phyloP scores from a whole-genome alignment of 306 rosid species.

The Dryas alaskensis region DNA sequence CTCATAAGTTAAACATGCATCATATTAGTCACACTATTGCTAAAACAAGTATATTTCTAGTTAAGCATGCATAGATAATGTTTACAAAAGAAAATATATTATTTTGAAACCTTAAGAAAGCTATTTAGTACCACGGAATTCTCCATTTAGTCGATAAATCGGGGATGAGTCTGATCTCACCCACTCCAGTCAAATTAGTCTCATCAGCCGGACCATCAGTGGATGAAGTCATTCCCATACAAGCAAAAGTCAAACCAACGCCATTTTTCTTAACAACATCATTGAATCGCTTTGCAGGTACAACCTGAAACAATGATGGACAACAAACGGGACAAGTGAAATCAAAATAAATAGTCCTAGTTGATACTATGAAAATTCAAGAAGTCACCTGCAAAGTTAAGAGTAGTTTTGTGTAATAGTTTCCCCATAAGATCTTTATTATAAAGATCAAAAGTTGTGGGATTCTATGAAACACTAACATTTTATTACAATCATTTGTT shows the following conservation, averaged over 20 bases:
- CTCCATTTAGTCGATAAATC: slow-evolving; percentile 69
- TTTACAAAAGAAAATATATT: not conserved
- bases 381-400: not conserved
- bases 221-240: slow-evolving; percentile 69
- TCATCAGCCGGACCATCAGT: slow-evolving; percentile 66
- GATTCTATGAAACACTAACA: not conserved
- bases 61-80: not conserved
- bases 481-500: not conserved
- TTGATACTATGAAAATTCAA: not conserved
- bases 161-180: slow-evolving; percentile 83
- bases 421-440: not conserved
- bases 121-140: slow-evolving; percentile 69
- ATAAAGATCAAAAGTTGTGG: not conserved
- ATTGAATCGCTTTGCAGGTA: slow-evolving; percentile 69
- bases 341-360: not conserved
- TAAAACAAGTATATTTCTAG: not conserved
- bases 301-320: slow-evolving; percentile 54
- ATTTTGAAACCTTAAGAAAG: slow-evolving; percentile 1
- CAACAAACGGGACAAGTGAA: slow-evolving; percentile 13
- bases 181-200: slow-evolving; percentile 62
- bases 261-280: slow-evolving; percentile 52
- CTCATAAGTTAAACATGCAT: not conserved
- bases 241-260: slow-evolving; percentile 60
- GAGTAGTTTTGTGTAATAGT: not conserved
- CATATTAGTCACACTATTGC: not conserved